Evolutionary conservation across 169 alveolate species (phyloP), one percentile per base, ranked within the genome.

Genomic region (Plasmodium berghei): DNA sequence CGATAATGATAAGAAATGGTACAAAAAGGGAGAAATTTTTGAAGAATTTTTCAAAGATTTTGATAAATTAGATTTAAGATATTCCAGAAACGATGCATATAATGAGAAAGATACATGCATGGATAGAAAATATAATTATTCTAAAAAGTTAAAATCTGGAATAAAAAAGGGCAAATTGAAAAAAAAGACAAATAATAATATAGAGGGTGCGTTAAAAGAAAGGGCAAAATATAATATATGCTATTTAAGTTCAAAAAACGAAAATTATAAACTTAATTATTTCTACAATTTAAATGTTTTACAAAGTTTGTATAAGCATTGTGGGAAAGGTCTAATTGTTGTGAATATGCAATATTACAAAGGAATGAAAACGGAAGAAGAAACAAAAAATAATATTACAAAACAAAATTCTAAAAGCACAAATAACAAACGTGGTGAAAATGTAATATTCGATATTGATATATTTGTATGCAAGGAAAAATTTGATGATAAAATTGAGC

Each of bases 301-400:
- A 26, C 74, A 86, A 54, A 71, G 55, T 9, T 9, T 86, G 86
- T 86, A 86, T 40, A 86, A 66, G 55, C 72, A 42, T 72, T 70
- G 87, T 86, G 91, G 91, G 9, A 59, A 42, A 14, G 91, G 91
- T 20, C 64, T 86, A 59, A 72, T 86, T 22, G 20, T 86, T 22
- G 91, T 86, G 28, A 86, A 86, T 54, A 59, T 86, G 59, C 46
- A 58, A 72, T 86, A 86, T 83, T 20, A 28, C 22, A 55, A 62
- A 67, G n/a, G 56, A 34, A 67, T 10, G 24, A 80, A 40, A 61
- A 80, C 0, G 46, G 52, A 75, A 34, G 59, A 26, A 10, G 22
- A 10, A 63, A 28, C 2, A 10, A 12, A 9, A 34, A 28, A 26
- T 14, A 10, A 62, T 18, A 10, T 26, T 22, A 9, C 72, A 18